Conservation (phyloP, 73 alveolate species). For the Blepharisma japonicum region DNA sequence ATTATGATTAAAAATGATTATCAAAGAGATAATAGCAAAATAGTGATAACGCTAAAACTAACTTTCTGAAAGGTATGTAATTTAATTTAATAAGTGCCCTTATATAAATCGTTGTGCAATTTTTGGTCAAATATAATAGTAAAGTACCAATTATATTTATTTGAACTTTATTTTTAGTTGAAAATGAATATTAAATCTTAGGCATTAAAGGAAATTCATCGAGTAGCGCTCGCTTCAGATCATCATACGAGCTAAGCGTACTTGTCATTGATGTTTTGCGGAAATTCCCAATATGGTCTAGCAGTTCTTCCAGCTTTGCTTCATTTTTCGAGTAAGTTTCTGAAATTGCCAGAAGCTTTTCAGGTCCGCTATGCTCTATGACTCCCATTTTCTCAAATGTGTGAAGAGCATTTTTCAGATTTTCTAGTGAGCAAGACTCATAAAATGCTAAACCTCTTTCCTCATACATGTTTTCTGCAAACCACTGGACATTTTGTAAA, state of each 20-base stretch:
- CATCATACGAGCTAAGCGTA: conserved; percentile 13
- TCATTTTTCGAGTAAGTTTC: conserved; percentile 12
- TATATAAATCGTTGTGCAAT: too few relatives aligned
- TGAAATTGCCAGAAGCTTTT: background rate
- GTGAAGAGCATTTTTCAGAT: conserved; percentile 56
- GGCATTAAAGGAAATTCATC: conserved; percentile 38
- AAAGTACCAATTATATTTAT: too few relatives aligned
- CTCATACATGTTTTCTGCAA: conserved; percentile 73
- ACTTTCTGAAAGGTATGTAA: too few relatives aligned
- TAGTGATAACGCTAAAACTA: too few relatives aligned
- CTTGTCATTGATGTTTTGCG: conserved; percentile 26
- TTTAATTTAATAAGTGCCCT: too few relatives aligned
- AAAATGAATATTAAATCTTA: conserved; percentile 14
- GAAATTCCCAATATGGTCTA: conserved; percentile 30
- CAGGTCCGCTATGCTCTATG: background rate
- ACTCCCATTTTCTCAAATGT: conserved; percentile 23
- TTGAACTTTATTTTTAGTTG: too few relatives aligned
- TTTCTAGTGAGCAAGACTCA: conserved; percentile 76
- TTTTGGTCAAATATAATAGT: too few relatives aligned
- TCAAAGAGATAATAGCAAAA: too few relatives aligned
- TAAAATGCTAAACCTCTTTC: conserved; percentile 62
- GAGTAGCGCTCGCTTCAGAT: conserved; percentile 27
- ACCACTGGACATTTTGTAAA: conserved; percentile 63
- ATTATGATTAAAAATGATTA: too few relatives aligned
- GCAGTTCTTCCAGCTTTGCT: conserved; percentile 23